Evolutionary conservation across 2,329 filamentous ascomycete genomes (phyloP).

Genomic region (Arthrobotrys iridis): DNA sequence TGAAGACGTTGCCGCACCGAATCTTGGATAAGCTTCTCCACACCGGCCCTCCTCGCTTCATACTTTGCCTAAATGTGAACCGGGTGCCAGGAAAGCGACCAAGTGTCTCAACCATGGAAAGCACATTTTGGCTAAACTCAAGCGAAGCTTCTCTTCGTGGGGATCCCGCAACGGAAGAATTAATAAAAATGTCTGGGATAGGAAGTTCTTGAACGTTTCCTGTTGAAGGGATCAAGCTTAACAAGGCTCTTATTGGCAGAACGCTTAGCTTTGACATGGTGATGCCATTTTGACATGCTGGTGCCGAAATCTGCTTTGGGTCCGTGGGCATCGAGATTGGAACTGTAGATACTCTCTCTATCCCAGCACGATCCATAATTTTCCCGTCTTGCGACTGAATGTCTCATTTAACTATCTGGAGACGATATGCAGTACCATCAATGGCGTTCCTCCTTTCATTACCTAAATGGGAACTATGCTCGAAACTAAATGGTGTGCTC

Average conservation of each 20-base stretch:
- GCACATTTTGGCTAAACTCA: conserved; percentile 27
- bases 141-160: conserved; percentile 6
- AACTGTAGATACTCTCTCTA: not conserved
- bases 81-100: not conserved
- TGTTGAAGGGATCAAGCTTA: no score
- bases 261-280: no score
- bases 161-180: conserved; percentile 19
- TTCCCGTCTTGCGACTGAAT: conserved; percentile 13
- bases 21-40: conserved; percentile 16
- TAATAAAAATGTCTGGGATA: not conserved
- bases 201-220: no score
- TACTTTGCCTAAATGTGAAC: conserved; percentile 26
- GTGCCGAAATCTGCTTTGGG: not conserved
- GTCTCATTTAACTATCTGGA: not conserved
- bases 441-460: not conserved
- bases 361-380: conserved; percentile 9
- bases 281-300: not conserved
- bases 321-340: not conserved
- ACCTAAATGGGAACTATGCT: not conserved
- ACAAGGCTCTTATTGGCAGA: not conserved
- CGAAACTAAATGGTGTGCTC: no score
- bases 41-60: not conserved
- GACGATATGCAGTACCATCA: no score
- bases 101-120: conserved; percentile 15
- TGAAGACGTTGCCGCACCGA: not conserved